Percentiles rank a stretch among this genome's conserved stretches.
Conservation (phyloP, 192 early-diverging fungal species). For the Phycomyces nitens region DNA sequence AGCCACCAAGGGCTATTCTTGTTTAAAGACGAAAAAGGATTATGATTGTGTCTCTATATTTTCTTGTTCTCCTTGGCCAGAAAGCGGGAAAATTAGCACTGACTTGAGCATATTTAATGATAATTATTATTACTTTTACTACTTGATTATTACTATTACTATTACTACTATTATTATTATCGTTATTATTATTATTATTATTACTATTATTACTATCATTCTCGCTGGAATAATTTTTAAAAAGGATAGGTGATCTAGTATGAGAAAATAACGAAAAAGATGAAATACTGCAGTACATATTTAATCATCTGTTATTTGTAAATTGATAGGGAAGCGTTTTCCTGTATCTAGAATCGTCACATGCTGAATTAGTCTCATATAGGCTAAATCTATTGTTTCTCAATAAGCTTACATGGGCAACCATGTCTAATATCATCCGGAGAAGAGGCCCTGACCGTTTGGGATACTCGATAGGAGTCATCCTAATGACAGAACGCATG, state of each 20-base stretch:
- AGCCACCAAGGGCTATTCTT: not conserved
- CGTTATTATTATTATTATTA: too few relatives aligned
- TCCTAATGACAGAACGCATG: constrained; percentile 12
- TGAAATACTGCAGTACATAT: not conserved
- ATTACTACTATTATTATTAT: not conserved
- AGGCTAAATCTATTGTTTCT: not conserved
- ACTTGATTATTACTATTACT: not conserved
- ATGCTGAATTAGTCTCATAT: not conserved
- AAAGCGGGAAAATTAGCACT: too few relatives aligned
- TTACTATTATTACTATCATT: not conserved
- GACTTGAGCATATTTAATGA: not conserved
- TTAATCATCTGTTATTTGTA: constrained; percentile 2
- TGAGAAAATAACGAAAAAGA: too few relatives aligned
- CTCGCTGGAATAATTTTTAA: not conserved
- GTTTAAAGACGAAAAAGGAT: too few relatives aligned
- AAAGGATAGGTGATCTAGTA: not conserved
- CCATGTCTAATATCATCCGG: constrained; percentile 7
- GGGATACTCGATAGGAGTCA: constrained; percentile 26
- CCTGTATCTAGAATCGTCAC: not conserved
- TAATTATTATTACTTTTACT: not conserved
- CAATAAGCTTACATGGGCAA: not conserved
- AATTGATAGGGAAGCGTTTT: constrained; percentile 6
- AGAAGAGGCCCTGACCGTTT: constrained; percentile 23
- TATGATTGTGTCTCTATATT: not conserved
- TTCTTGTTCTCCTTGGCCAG: not conserved